A percentile compares a stretch with the other conserved stretches of the same genome.
Conservation (phyloP, 495 filamentous ascomycete genomes). For the Rhypophila decipiens region DNA sequence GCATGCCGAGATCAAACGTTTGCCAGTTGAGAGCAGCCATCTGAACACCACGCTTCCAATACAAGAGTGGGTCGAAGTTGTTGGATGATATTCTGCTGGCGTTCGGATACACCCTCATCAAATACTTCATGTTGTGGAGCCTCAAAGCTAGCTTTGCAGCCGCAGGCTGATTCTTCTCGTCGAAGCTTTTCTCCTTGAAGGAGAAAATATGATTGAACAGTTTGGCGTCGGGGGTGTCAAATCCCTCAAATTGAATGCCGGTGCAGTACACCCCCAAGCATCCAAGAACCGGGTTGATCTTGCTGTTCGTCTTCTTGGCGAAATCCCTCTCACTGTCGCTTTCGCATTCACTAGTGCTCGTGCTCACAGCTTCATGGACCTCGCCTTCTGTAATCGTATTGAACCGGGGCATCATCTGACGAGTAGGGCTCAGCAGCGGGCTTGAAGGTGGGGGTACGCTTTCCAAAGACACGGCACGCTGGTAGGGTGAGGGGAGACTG, state of each 20-base stretch:
- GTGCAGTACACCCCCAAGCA: constrained; percentile 83
- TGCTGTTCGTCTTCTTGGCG: constrained; percentile 64
- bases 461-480: constrained; percentile 52
- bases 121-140: constrained; percentile 80
- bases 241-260: constrained; percentile 76
- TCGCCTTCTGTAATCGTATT: constrained; percentile 45
- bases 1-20: constrained; percentile 90
- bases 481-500: constrained; percentile 72
- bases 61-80: constrained; percentile 87
- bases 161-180: constrained; percentile 62
- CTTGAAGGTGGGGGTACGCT: constrained; percentile 49
- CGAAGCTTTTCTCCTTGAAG: constrained; percentile 78
- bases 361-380: constrained; percentile 44
- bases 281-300: constrained; percentile 77
- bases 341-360: constrained; percentile 53
- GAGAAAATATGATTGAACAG: constrained; percentile 91
- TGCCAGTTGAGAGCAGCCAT: constrained; percentile 99
- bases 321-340: constrained; percentile 49
- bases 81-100: constrained; percentile 71
- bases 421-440: constrained; percentile 40
- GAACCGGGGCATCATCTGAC: constrained; percentile 17
- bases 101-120: constrained; percentile 91
- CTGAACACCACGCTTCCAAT: constrained; percentile 92
- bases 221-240: constrained; percentile 68
- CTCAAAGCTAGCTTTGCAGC: constrained; percentile 69